Base-by-base conservation (phyloP, 2,329 filamentous ascomycete genomes). In the Penicillium crustosum region DNA sequence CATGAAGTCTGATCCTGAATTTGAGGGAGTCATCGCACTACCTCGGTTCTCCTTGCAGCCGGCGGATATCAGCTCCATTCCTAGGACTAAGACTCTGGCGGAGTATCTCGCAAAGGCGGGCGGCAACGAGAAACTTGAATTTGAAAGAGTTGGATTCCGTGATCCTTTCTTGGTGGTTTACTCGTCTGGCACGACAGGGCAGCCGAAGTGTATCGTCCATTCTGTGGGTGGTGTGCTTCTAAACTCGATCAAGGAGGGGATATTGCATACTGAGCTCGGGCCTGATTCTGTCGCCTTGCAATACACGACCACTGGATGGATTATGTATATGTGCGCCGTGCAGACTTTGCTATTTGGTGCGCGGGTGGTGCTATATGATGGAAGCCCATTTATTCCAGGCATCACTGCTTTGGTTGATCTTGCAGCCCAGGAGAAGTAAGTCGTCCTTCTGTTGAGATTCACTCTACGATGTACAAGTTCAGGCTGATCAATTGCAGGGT, bases 121-220 rank as follows among this genome's bases (percentile, higher is more conserved):
- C n/a, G 57, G 62, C 9, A 59, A 56, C 72, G 70, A 75, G 6
- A 68, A 73, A 19, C 64, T 83, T 0, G 75, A 78, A 2, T 87
- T 91, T 58, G 81, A 82, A 39, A 81, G 86, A 39, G 77, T 90
- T 6, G 81, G 75, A 0, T 94, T 93, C 70, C 80, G 86, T 29
- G 89, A 93, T 61, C 90, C 91, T 0, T 88, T 90, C 73, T 76
- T 93, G 35, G 83, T 95, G 36, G 89, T 88, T 58, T 95, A 91
- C 68, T 84, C 88, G 0, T 90, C 87, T 1, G 91, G 91, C 2
- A 95, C 91, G 0, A 95, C 91, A 0, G 91, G 91, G 4, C 85
- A 84, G 21, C 91, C 91, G 13, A 95, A 95, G 69, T 92, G 90
- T 58, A 94, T 95, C 61, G 89, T 93, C 2, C 91, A 96, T 71